Conservation (phyloP, 345 rosid genomes). For the Eucalyptus guilfoylei region DNA sequence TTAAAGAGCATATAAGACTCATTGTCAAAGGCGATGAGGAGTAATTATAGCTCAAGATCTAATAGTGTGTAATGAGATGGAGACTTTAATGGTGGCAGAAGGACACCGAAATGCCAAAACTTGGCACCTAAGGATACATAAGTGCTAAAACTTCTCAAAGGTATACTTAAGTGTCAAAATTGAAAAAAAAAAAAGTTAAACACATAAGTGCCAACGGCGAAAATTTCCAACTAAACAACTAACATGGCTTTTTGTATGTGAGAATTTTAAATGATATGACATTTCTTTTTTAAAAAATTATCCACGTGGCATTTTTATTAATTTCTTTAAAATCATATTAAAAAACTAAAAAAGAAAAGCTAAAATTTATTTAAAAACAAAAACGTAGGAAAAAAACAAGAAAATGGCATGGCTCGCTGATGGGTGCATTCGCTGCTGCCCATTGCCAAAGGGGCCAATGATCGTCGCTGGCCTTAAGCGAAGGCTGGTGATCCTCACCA, state of each 20-base stretch:
- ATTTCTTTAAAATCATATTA: too few species aligned
- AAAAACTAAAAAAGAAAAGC: too few species aligned
- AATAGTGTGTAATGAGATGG: neutral
- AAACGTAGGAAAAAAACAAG: too few species aligned
- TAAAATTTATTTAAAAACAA: too few species aligned
- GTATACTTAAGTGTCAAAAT: too few species aligned
- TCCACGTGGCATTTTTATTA: too few species aligned
- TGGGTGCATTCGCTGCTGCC: rapidly evolving
- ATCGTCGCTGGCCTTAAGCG: rapidly evolving
- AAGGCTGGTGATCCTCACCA: rapidly evolving
- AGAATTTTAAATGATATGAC: too few species aligned
- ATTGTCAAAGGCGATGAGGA: neutral
- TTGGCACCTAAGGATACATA: rapidly evolving
- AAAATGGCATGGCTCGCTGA: rapidly evolving
- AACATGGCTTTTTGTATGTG: rapidly evolving
- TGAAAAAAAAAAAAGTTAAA: too few species aligned
- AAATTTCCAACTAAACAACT: rapidly evolving
- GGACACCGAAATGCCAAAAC: too few species aligned
- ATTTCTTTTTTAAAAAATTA: too few species aligned
- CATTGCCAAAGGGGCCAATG: rapidly evolving
- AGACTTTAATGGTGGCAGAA: neutral
- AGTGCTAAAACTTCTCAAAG: rapidly evolving
- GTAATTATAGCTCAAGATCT: neutral
- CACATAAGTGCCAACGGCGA: rapidly evolving
- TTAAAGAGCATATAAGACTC: neutral